Percentiles rank a stretch among this genome's conserved stretches.
phyloP scores from a whole-genome alignment of 768 basidiomycete species.

The Suillus weaverae region DNA sequence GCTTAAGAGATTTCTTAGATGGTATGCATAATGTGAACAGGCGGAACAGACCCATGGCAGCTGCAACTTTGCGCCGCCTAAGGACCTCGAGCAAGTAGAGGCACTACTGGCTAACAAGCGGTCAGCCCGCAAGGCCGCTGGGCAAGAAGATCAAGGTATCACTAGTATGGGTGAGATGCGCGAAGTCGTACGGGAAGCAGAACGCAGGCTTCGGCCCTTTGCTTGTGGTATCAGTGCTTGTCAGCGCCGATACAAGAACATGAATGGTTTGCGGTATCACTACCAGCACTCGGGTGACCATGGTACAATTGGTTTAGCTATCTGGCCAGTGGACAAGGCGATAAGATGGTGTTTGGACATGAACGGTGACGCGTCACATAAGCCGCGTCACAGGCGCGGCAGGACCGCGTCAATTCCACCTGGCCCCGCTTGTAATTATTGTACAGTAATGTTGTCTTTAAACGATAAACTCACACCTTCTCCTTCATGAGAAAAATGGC shows the following conservation, averaged over 20 bases:
- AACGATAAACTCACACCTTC: constrained; percentile 51
- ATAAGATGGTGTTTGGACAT: too few relatives aligned
- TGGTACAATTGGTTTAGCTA: constrained; percentile 81
- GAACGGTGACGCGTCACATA: too few relatives aligned
- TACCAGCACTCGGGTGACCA: constrained; percentile 97
- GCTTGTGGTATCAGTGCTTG: constrained; percentile 89
- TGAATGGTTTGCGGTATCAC: constrained; percentile 96
- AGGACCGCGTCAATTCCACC: too few relatives aligned
- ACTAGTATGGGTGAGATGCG: constrained; percentile 64
- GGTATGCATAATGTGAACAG: too few relatives aligned
- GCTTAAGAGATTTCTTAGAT: too few relatives aligned
- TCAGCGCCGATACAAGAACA: constrained; percentile 92
- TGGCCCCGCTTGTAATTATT: too few relatives aligned
- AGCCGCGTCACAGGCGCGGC: too few relatives aligned
- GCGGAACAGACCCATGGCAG: constrained; percentile 88
- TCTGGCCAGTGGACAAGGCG: constrained; percentile 79
- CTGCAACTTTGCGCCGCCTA: constrained; percentile 91
- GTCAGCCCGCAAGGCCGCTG: constrained; percentile 38
- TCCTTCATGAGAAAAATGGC: constrained; percentile 62
- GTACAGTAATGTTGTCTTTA: constrained; percentile 36
- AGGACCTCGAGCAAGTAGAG: constrained; percentile 77
- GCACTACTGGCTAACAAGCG: constrained; percentile 59
- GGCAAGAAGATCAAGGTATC: constrained; percentile 45
- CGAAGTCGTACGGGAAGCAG: constrained; percentile 82
- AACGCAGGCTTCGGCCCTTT: constrained; percentile 78